phyloP scores from a whole-genome alignment of 1,284 basidiomycete genomes.

The Inonotus hispidus region DNA sequence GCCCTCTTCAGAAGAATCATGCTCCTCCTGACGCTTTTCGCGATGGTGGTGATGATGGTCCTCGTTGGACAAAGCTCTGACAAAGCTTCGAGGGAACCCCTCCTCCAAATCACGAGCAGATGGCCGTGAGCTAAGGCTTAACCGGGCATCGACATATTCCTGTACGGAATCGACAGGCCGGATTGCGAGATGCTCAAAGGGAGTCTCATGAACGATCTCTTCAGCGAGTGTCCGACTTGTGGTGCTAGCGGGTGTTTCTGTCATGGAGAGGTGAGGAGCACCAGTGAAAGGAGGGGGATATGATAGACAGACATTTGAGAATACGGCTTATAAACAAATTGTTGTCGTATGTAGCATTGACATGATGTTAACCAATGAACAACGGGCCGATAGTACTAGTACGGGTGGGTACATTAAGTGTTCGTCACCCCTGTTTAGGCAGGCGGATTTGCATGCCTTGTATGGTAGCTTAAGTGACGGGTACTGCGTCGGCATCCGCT shows the following conservation, averaged over 20 bases:
- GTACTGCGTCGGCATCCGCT: no score
- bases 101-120: conserved; percentile 25
- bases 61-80: conserved; percentile 14
- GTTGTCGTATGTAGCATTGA: no score
- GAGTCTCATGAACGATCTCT: conserved; percentile 6
- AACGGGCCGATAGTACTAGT: no score
- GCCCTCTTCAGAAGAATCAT: conserved; percentile 8
- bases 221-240: conserved; percentile 6
- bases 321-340: no score
- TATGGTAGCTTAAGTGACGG: no score
- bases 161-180: conserved; percentile 19
- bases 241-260: background rate
- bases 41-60: conserved; percentile 5
- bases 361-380: no score
- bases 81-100: conserved; percentile 23
- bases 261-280: background rate
- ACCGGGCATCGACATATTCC: conserved; percentile 30
- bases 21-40: background rate
- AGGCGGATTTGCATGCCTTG: no score
- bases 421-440: no score
- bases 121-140: conserved; percentile 25
- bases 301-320: background rate
- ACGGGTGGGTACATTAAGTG: no score
- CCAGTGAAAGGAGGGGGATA: background rate
- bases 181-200: conserved; percentile 14